Percentiles rank a stretch among this genome's conserved stretches.
These are phyloP conservation scores for Ogataea sp. DNA, from an alignment of 805 yeast genomes.

Conservation along the genomic window DNA sequence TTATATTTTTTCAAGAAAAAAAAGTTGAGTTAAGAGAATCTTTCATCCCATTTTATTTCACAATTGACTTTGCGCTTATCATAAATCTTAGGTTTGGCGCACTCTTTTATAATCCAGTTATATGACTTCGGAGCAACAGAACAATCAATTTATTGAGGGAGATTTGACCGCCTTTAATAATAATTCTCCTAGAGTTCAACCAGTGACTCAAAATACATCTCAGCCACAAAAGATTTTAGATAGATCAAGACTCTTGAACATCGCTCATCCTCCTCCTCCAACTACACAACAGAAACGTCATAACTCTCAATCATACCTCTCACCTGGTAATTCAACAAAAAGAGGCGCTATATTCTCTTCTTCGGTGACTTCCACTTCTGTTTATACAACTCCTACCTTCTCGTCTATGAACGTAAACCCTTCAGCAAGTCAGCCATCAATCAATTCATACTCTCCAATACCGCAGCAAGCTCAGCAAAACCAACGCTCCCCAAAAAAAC, in stretches of 20 bases:
- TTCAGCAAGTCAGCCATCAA: neutral
- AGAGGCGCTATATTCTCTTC: slow-evolving; percentile 12
- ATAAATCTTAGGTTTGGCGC: too few relatives aligned
- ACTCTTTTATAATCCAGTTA: too few relatives aligned
- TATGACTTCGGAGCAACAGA: neutral
- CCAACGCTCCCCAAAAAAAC: neutral
- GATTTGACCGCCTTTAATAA: neutral
- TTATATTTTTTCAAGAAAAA: too few relatives aligned
- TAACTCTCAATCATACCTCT: slow-evolving; percentile 19
- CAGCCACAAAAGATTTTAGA: neutral
- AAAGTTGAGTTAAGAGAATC: too few relatives aligned
- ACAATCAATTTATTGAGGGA: neutral
- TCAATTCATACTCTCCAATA: neutral
- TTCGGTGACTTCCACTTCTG: neutral
- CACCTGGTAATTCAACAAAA: slow-evolving; percentile 13
- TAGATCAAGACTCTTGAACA: slow-evolving; percentile 10
- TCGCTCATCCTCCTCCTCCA: slow-evolving; percentile 7
- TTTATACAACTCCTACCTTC: neutral
- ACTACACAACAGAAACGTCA: slow-evolving; percentile 22
- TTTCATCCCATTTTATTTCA: too few relatives aligned
- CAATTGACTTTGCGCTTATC: too few relatives aligned
- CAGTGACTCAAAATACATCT: too few relatives aligned
- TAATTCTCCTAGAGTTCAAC: too few relatives aligned
- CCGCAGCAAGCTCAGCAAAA: neutral
- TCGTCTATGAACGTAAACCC: neutral